A percentile compares a stretch with the other conserved stretches of the same genome.
Conservation (phyloP, 331 rosid species). For the Malus hybrid region DNA sequence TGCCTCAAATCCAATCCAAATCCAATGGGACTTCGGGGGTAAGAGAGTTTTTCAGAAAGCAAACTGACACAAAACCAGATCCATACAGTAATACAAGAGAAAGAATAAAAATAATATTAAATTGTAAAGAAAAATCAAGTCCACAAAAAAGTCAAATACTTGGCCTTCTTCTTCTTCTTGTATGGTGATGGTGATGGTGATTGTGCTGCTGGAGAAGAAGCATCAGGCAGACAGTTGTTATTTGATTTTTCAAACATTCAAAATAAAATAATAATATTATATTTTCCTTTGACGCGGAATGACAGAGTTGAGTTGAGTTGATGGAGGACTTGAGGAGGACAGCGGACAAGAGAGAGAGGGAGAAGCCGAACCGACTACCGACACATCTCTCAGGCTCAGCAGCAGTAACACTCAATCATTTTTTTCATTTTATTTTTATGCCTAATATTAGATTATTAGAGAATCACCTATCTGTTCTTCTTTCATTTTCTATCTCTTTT, state of each 20-base stretch:
- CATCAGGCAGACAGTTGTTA: background rate
- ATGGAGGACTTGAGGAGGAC: background rate
- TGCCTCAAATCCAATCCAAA: background rate
- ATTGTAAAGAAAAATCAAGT: background rate
- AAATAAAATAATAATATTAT: background rate
- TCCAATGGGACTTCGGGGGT: background rate
- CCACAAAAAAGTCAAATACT: conserved; percentile 6
- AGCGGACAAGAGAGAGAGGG: background rate
- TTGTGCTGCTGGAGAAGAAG: background rate
- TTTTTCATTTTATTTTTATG: background rate
- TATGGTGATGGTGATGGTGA: too few relatives aligned
- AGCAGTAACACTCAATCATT: background rate
- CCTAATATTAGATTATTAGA: too few relatives aligned
- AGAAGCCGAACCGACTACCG: background rate
- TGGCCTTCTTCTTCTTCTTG: background rate
- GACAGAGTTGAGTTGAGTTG: background rate
- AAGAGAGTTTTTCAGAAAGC: background rate
- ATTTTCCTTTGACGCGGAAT: background rate
- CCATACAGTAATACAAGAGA: background rate
- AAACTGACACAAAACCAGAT: background rate
- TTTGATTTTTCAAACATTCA: background rate
- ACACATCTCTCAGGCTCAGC: background rate
- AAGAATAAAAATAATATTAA: background rate
- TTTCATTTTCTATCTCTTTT: too few relatives aligned
- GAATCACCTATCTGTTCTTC: too few relatives aligned